Base-by-base conservation (phyloP, 345 rosid species). In the Brassica cretica region DNA sequence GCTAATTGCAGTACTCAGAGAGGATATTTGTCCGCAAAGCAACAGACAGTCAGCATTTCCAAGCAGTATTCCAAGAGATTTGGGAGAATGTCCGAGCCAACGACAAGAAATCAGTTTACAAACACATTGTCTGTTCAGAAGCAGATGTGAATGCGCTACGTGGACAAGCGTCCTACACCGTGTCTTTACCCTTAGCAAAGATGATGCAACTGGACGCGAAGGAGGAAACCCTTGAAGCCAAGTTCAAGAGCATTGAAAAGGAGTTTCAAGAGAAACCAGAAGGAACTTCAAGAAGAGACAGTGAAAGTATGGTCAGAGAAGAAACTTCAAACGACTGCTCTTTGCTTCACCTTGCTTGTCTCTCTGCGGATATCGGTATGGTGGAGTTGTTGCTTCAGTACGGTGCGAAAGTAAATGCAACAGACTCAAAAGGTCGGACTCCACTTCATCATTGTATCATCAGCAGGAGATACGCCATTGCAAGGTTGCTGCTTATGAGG, bases 311-410 rank as follows among this genome's bases (percentile, higher is more conserved):
- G 65, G 68, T 77, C 55, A 67, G 76, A 72, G 80, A 82, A 68
- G 89, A 89, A 19, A 75, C 79, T 60, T 77, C 86, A 61, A 85
- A 81, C 59, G 83, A 85, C 18, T 89, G 92, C 76, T 87, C 92
- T 25, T 77, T 91, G 78, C 93, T 91, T 86, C 96, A 91, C 81
- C 89, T 89, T 7, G 93, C 96, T 70, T 91, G 96, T 82, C 83
- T 89, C 68, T 82, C 84, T 78, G 87, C 93, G 73, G 96, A 89
- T 79, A 82, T 87, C 9, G 92, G 87, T 81, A 89, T 91, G 93
- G 90, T 88, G 21, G 96, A 91, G 84, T 82, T 91, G 8, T 84
- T 91, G 30, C 84, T 91, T 63, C 96, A 89, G 76, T 89, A 91
- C 70, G 96, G 96, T 2, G 96, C 89, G 37, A 84, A 88, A 53